Conservation (phyloP, 2,329 filamentous ascomycete genomes). For the Sporothrix variecibatus region DNA sequence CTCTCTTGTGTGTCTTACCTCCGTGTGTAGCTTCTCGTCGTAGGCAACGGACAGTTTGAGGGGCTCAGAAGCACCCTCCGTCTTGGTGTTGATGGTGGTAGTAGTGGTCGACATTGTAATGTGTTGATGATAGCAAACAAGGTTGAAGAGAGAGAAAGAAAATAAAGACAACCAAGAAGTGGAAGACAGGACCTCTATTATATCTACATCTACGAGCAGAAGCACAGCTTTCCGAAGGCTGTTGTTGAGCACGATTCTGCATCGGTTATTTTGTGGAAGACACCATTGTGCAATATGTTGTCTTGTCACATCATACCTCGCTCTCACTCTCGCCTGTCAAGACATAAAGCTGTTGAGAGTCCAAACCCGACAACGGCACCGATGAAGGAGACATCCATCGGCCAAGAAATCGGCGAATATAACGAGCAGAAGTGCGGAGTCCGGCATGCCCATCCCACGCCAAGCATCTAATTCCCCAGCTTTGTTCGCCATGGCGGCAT, state of each 20-base stretch:
- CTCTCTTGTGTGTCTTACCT: conserved; percentile 23
- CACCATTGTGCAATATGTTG: conserved; percentile 22
- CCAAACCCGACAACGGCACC: conserved; percentile 20
- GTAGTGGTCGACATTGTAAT: conserved; percentile 16
- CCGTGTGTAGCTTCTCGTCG: conserved; percentile 33
- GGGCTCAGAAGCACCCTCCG: conserved; percentile 21
- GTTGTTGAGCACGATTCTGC: background rate
- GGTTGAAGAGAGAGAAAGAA: background rate
- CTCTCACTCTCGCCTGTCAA: background rate
- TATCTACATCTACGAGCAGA: background rate
- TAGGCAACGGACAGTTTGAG: conserved; percentile 33
- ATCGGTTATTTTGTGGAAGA: no score
- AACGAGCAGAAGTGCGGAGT: background rate
- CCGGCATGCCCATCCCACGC: background rate
- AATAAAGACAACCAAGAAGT: background rate
- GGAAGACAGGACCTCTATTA: background rate
- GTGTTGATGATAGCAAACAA: background rate
- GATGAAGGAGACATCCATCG: background rate
- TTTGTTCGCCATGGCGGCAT: background rate
- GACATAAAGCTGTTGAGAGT: background rate
- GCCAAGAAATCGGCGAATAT: background rate
- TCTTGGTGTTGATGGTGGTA: conserved; percentile 26
- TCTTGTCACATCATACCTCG: conserved; percentile 23
- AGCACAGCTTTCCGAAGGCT: background rate
- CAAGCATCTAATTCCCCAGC: background rate